These are phyloP conservation scores for Stellera chamaejasme DNA, from an alignment of 345 rosid species.

Conservation along the genomic window DNA sequence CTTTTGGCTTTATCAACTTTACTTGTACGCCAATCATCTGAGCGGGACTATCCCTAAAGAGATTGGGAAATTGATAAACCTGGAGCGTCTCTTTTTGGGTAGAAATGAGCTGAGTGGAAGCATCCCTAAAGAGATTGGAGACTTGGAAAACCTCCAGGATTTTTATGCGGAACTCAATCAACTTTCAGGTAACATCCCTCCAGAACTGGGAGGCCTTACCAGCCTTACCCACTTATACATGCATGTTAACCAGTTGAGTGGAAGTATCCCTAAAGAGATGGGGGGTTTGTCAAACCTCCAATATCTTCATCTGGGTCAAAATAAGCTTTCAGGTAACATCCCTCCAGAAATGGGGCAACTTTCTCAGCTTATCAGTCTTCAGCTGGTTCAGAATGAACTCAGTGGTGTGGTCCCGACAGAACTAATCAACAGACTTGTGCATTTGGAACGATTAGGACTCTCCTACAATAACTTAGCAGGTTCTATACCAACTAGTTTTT, in stretches of 20 bases:
- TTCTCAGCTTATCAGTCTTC: no score
- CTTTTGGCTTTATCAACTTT: constrained; percentile 3
- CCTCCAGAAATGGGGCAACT: neutral
- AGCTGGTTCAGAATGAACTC: no score
- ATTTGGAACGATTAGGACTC: constrained; percentile 5
- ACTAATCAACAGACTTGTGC: constrained; percentile 5
- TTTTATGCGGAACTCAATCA: no score
- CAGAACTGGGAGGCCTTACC: constrained; percentile 13
- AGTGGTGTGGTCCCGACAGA: no score
- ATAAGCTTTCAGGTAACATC: no score
- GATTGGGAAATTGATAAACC: constrained; percentile 13
- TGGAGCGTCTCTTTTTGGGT: neutral
- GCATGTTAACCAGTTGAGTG: constrained; percentile 13
- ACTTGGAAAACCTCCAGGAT: neutral
- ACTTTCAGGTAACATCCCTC: neutral
- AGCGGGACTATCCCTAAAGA: constrained; percentile 14
- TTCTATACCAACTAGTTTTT: constrained; percentile 12
- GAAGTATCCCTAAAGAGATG: constrained; percentile 14
- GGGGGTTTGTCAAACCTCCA: constrained; percentile 4
- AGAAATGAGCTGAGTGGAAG: neutral
- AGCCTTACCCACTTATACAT: constrained; percentile 11
- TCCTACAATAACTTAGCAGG: constrained; percentile 16
- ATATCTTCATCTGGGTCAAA: no score
- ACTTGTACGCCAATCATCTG: constrained; percentile 1
- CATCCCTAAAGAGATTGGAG: constrained; percentile 11